Evolutionary conservation across 2,329 filamentous ascomycete species (phyloP).

Genomic region (Nemania sp.): DNA sequence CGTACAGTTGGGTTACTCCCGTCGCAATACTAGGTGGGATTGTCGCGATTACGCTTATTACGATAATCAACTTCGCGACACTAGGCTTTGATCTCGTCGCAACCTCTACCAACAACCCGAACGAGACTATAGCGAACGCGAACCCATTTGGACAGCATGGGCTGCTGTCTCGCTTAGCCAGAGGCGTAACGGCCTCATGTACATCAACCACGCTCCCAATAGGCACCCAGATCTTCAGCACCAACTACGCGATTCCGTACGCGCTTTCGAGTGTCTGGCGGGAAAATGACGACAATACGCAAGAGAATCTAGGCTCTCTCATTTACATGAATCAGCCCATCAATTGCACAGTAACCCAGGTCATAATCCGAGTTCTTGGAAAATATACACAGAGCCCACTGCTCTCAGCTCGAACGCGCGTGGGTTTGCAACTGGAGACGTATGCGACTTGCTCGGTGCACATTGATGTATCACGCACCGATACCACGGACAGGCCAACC

Average conservation of each 20-base stretch:
- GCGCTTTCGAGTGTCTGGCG: conserved; percentile 29
- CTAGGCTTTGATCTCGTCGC: conserved; percentile 28
- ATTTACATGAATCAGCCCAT: conserved; percentile 17
- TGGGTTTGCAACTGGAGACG: conserved; percentile 22
- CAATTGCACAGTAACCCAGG: conserved; percentile 31
- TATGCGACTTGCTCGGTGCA: conserved; percentile 28
- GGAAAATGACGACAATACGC: conserved; percentile 1
- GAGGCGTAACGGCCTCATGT: conserved; percentile 19
- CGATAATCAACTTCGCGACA: conserved; percentile 29
- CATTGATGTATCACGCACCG: conserved; percentile 13
- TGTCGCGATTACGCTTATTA: conserved; percentile 34
- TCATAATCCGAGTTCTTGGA: conserved; percentile 24
- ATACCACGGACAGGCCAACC: conserved; percentile 11
- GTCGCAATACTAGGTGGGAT: conserved; percentile 33
- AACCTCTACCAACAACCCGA: conserved; percentile 13
- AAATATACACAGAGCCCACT: conserved; percentile 20
- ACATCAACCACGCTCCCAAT: conserved; percentile 23
- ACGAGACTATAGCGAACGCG: not conserved
- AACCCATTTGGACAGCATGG: not conserved
- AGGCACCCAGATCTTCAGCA: conserved; percentile 31
- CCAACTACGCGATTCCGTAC: conserved; percentile 33
- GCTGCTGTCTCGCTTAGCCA: not conserved
- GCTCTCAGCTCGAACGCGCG: conserved; percentile 19
- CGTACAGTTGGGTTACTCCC: conserved; percentile 41
- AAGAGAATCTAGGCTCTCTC: conserved; percentile 24